Base-by-base conservation (phyloP, 495 filamentous ascomycete genomes). In the Xylaria castorea region DNA sequence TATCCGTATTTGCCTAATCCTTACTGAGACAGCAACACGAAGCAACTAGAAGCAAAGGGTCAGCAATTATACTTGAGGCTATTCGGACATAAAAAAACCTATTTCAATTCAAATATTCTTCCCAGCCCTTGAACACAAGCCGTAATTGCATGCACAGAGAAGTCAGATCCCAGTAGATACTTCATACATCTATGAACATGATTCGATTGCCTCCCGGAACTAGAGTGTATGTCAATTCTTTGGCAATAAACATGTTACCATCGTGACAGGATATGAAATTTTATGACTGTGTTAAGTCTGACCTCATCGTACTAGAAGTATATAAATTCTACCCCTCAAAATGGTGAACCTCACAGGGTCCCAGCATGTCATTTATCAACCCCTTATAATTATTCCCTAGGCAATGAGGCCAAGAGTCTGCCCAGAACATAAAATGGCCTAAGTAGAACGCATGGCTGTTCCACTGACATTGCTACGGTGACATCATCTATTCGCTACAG, bases 151-250 rank as follows among this genome's bases (percentile, higher is more conserved):
- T n/a, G n/a, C n/a, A n/a, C n/a, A 58, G 53, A 27, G 53, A 58
- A 58, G 53, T 58, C 53, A 58, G 27, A 1, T 58, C 53, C 8
- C 27, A 11, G 4, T 8, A 27, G 27, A 58, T 1, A 34, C 16
- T 58, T 1, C 27, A 58, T 18, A 58, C 53, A 27, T 58, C 53
- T 30, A 58, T 32, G 9, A 27, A 27, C 27, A 11, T 14, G 3
- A 58, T 58, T 27, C 53, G 9, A 34, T 58, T 58, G 34, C 53
- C 57, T 8, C 57, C 16, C 18, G 57, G 57, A 60, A 60, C 30
- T 38, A 60, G 30, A 60, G 57, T 60, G 8, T 60, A 60, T n/a
- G 57, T 60, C 7, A 58, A 58, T 32, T 58, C 53, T 58, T 5
- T 34, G 27, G 53, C 53, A 12, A 58, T 58, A 32, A 25, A 58